Base-by-base conservation (phyloP, 306 rosid species). In the Rosa lucieae region DNA sequence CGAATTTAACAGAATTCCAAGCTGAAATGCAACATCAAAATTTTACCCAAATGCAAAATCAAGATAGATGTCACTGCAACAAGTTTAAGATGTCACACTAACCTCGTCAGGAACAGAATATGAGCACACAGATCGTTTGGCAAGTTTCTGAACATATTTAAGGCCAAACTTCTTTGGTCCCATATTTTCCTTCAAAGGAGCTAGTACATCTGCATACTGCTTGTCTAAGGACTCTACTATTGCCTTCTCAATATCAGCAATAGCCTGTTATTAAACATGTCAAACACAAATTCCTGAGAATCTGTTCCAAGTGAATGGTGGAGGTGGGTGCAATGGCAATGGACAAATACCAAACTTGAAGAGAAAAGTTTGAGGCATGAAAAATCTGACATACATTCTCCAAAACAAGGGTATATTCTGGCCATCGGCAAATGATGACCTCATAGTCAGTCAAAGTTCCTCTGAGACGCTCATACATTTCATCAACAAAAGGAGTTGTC, bases 361-460 rank as follows among this genome's bases (percentile, higher is more conserved):
- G 3, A 68, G 5, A 74, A 58, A 55, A 39, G 17, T 40, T 56
- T 74, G 52, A 12, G 23, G 13, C 40, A 43, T 2, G 13, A 80
- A 29, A 63, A 81, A 68, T n/a, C 77, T 52, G 53, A 80, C 99
- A 48, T 91, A 96, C 99, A 82, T 89, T 88, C 82, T 96, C 99
- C 37, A 96, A 83, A 78, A 84, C 89, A 77, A 92, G 71, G 35
- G 93, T 88, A 84, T 96, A 96, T 68, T 96, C 98, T 5, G 99
- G 99, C 99, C 99, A 96, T 62, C 98, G 92, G 89, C 93, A 89
- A 88, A 93, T 93, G 82, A 96, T 93, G 86, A 93, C 89, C 84
- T 91, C 96, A 67, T 90, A 96, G 78, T 90, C 96, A 35, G 90
- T 88, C 88, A 96, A 86, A 29, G 96, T 93, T 86, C 86, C 97